phyloP scores from a whole-genome alignment of 495 filamentous ascomycete genomes.

The Daldinia childiae region DNA sequence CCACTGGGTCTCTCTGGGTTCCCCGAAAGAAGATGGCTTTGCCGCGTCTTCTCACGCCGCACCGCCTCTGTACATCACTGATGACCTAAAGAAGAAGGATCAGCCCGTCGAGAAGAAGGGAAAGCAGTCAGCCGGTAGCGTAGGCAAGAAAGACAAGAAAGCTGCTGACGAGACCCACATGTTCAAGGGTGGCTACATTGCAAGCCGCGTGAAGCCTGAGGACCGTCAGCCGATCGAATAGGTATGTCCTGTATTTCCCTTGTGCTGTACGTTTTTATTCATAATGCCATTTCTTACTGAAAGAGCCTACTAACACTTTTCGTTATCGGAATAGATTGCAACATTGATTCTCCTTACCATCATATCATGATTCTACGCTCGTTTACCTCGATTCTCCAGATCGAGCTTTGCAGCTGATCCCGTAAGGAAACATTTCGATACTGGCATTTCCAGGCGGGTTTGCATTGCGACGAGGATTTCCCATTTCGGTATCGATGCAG shows the following conservation, averaged over 20 bases:
- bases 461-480: neutral
- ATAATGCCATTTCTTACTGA: neutral
- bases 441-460: neutral
- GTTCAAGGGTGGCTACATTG: neutral
- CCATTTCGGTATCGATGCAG: neutral
- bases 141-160: neutral
- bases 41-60: slow-evolving; percentile 1
- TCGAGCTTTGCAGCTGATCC: neutral
- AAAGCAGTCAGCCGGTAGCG: neutral
- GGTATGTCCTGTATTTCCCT: neutral
- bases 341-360: neutral
- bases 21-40: neutral
- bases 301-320: neutral
- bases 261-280: neutral
- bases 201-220: neutral
- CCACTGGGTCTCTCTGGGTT: slow-evolving; percentile 6
- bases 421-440: neutral
- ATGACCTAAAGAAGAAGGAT: neutral
- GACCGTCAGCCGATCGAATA: slow-evolving; percentile 2
- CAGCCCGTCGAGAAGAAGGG: neutral
- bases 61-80: slow-evolving; percentile 21
- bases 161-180: neutral
- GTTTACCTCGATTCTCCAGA: neutral
- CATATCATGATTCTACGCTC: neutral
- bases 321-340: neutral